Evolutionary conservation across 257 asterid species (phyloP).

Genomic region (Ehretia macrophylla): DNA sequence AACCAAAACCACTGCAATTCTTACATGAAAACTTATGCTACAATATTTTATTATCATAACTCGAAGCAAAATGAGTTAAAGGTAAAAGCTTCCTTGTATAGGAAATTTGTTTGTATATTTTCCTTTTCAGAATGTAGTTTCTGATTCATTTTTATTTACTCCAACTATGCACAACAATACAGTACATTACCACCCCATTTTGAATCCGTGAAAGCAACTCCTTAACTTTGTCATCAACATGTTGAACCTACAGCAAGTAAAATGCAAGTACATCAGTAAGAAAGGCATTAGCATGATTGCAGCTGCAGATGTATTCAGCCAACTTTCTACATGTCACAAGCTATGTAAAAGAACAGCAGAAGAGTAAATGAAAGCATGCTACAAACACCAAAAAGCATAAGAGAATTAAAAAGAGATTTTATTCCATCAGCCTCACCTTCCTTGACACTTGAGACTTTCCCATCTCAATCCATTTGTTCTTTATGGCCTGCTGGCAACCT

Average conservation of each 20-base stretch:
- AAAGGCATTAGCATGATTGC: background rate
- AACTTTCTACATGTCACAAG: background rate
- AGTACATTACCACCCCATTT: conserved; percentile 74
- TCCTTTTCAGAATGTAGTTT: too few relatives aligned
- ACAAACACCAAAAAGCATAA: background rate
- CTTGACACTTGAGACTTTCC: conserved; percentile 61
- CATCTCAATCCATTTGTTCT: conserved; percentile 90
- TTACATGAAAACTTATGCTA: too few relatives aligned
- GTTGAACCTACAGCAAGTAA: conserved; percentile 46
- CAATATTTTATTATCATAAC: too few relatives aligned
- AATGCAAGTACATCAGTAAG: conserved; percentile 3
- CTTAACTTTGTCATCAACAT: conserved; percentile 70
- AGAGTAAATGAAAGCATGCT: background rate
- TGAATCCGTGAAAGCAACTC: conserved; percentile 55
- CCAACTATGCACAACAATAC: too few relatives aligned
- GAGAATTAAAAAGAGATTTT: background rate
- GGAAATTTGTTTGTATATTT: too few relatives aligned
- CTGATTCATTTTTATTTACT: too few relatives aligned
- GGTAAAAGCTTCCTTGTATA: too few relatives aligned
- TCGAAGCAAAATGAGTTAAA: too few relatives aligned
- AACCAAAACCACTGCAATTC: too few relatives aligned
- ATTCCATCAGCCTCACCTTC: conserved; percentile 45
- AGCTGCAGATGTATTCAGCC: background rate
- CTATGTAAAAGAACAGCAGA: background rate
- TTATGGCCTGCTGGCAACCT: conserved; percentile 83